A percentile compares a stretch with the other conserved stretches of the same genome.
Conservation (phyloP, 352 stramenopile species). For the Phytopythium vexans region DNA sequence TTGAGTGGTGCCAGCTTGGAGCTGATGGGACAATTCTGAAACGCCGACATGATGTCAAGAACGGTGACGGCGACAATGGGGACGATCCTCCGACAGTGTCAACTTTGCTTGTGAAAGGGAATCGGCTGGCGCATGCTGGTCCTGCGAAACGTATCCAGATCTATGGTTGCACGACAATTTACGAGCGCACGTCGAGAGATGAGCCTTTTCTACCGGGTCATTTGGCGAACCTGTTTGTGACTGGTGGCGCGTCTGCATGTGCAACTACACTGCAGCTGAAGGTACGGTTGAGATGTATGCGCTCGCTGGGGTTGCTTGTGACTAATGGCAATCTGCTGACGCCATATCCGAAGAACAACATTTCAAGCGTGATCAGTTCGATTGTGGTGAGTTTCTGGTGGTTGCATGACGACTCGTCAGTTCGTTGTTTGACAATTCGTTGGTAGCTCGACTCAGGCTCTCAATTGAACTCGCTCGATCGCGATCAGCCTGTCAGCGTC, state of each 20-base stretch:
- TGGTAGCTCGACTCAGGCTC: constrained; percentile 47
- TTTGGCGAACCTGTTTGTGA: constrained; percentile 63
- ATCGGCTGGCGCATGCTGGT: constrained; percentile 39
- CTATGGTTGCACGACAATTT: constrained; percentile 78
- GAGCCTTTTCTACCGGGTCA: constrained; percentile 53
- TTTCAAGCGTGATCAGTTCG: constrained; percentile 39
- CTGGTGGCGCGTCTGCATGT: constrained; percentile 59
- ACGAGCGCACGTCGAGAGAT: constrained; percentile 38
- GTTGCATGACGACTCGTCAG: not conserved
- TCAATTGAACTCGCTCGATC: constrained; percentile 38
- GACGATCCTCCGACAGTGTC: constrained; percentile 12
- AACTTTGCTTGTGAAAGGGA: constrained; percentile 58
- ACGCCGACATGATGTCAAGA: constrained; percentile 29
- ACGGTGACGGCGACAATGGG: constrained; percentile 8
- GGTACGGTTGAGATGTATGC: constrained; percentile 18
- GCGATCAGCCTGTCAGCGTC: constrained; percentile 26
- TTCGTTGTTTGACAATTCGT: not conserved
- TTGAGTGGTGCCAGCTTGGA: constrained; percentile 78
- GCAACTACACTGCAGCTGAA: constrained; percentile 47
- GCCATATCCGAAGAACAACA: constrained; percentile 17
- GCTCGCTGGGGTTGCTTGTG: not conserved
- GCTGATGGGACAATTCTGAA: constrained; percentile 77
- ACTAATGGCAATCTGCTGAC: not conserved
- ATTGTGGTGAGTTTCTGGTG: constrained; percentile 28
- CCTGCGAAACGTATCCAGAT: constrained; percentile 64